Evolutionary conservation across 2,329 filamentous ascomycete genomes (phyloP).

Genomic region (Fusarium mundagurra): DNA sequence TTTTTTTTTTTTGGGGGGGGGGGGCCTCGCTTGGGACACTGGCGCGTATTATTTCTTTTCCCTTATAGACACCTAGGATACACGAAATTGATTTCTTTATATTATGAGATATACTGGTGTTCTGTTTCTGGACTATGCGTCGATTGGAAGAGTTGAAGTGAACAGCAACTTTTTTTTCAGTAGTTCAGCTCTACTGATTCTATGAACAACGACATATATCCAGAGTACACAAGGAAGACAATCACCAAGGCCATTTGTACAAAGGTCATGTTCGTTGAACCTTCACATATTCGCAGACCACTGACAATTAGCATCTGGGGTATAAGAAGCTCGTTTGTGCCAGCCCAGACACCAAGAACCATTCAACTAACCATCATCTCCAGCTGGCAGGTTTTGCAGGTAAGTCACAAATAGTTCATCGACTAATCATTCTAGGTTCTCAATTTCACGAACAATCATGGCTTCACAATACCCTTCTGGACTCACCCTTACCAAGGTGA

Average conservation of each 20-base stretch:
- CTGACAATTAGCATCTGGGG: neutral
- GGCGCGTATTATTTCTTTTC: neutral
- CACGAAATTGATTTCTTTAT: constrained; percentile 10
- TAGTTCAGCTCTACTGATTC: neutral
- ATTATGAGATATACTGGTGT: neutral
- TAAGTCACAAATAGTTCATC: neutral
- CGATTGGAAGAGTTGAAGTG: neutral
- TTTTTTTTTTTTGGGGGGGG: no score
- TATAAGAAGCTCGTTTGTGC: constrained; percentile 1
- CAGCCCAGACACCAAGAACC: neutral
- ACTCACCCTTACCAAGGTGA: neutral
- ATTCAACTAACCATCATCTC: neutral
- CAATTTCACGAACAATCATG: constrained; percentile 6
- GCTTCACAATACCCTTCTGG: neutral
- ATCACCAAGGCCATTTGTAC: neutral
- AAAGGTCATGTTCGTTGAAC: neutral
- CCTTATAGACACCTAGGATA: constrained; percentile 3
- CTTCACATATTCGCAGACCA: neutral
- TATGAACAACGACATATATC: neutral
- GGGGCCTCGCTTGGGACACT: neutral
- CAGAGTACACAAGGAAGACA: neutral
- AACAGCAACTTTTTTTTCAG: neutral
- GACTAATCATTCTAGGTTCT: neutral
- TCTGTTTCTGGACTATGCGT: neutral
- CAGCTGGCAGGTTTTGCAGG: constrained; percentile 7